Base-by-base conservation (phyloP, 768 basidiomycete genomes). In the Fomitopsis pulvina region DNA sequence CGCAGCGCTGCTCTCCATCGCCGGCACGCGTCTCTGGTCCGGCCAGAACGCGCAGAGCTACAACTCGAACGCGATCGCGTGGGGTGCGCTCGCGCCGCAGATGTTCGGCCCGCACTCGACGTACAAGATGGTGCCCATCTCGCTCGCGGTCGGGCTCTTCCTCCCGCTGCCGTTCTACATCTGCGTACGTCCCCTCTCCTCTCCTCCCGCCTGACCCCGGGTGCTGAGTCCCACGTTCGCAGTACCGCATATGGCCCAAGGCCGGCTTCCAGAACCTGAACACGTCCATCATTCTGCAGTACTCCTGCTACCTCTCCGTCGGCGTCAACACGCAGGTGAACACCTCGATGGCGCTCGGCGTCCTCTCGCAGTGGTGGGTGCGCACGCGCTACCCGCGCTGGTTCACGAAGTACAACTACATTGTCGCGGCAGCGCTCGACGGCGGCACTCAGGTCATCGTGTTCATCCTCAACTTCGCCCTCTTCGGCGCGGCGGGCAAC, bases 101-200 rank as follows among this genome's bases (percentile, higher is more conserved):
- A 52, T 54, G 52, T 57, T 55, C 48, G 55, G 60, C 22, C 22
- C 51, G 25, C 42, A 52, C 24, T 32, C 40, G 27, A n/a, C 44
- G 25, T 57, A 55, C 52, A 48, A 43, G 49, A 52, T 59, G 49
- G 38, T 61, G 41, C 50, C 45, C 28, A 46, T 59, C 74, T 72
- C 70, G 68, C 55, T 75, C 71, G 43, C 75, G 73, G n/a, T 78
- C 48, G 79, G 79, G 16, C 69, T 80, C 21, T 68, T 66, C 22
- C 70, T 77, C 1, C 79, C 80, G 1, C 60, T 83, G 24, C 80
- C 79, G 1, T 80, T 80, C 74, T 80, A 71, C 68, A 49, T 80
- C 9, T 52, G 51, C 39, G 61, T 62, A 52, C 38, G 61, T 55
- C 2, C 18, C 22, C 14, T n/a, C n/a, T 12, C 38, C 16, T 5